Percentiles rank a stretch among this genome's conserved stretches.
These are phyloP conservation scores for Nemania sp. DNA, from an alignment of 2,329 filamentous ascomycete genomes.

Conservation along the genomic window DNA sequence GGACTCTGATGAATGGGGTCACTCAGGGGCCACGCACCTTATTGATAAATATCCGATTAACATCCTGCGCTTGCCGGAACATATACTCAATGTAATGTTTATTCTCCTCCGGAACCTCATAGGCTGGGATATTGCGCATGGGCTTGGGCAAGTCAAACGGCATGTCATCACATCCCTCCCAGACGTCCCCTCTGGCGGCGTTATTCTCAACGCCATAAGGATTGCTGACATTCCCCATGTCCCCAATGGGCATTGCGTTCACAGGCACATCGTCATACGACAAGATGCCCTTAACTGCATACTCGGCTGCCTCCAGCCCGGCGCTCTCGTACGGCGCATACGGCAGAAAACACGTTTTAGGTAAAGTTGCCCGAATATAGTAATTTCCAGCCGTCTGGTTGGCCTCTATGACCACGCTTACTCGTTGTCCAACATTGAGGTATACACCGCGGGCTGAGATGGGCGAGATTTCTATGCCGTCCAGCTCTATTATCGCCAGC, in stretches of 20 bases:
- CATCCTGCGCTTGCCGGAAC: constrained; percentile 43
- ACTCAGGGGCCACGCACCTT: constrained; percentile 33
- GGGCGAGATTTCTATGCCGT: constrained; percentile 46
- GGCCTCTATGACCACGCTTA: constrained; percentile 43
- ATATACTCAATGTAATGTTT: constrained; percentile 43
- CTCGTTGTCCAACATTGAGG: constrained; percentile 47
- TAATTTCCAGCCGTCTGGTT: constrained; percentile 43
- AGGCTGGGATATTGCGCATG: constrained; percentile 37
- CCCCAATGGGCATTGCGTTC: constrained; percentile 29
- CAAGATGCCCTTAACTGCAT: constrained; percentile 39
- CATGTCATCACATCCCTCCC: constrained; percentile 44
- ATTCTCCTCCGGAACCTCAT: constrained; percentile 39
- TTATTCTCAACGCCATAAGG: constrained; percentile 42
- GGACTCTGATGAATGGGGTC: neutral
- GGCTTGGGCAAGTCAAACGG: constrained; percentile 43
- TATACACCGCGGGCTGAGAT: constrained; percentile 43
- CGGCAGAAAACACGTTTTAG: constrained; percentile 43
- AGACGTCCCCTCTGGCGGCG: constrained; percentile 35
- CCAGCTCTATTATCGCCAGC: constrained; percentile 46
- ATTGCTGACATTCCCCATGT: constrained; percentile 37
- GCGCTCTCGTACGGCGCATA: constrained; percentile 41
- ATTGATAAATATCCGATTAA: constrained; percentile 46
- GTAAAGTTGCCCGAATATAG: constrained; percentile 44
- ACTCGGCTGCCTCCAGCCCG: constrained; percentile 36
- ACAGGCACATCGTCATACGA: constrained; percentile 37